These are phyloP conservation scores for Russula sp. DNA, from an alignment of 768 basidiomycete genomes.

Conservation along the genomic window DNA sequence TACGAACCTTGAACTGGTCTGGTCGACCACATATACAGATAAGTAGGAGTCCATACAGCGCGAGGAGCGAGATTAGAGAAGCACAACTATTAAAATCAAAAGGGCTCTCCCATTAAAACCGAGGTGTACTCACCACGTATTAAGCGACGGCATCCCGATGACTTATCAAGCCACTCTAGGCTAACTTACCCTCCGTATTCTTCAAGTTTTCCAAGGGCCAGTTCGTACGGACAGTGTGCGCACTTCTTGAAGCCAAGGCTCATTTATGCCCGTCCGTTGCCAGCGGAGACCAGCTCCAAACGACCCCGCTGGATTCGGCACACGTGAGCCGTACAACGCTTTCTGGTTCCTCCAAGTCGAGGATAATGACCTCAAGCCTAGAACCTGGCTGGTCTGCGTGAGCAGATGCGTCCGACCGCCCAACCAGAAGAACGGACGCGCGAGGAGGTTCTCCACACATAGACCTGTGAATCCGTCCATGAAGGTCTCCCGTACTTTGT, in stretches of 20 bases:
- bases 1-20: slow-evolving; percentile 80
- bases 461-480: slow-evolving; percentile 37
- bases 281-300: slow-evolving; percentile 30
- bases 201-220: slow-evolving; percentile 32
- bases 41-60: slow-evolving; percentile 85
- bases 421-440: slow-evolving; percentile 33
- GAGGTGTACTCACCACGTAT: slow-evolving; percentile 12
- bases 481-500: slow-evolving; percentile 14
- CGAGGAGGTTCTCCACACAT: slow-evolving; percentile 34
- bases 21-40: slow-evolving; percentile 89
- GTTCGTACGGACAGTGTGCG: slow-evolving; percentile 21
- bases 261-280: slow-evolving; percentile 26
- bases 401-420: slow-evolving; percentile 22
- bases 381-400: slow-evolving; percentile 32
- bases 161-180: slow-evolving; percentile 25
- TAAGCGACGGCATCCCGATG: slow-evolving; percentile 24
- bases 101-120: neutral
- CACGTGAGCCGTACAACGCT: slow-evolving; percentile 16
- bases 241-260: slow-evolving; percentile 30
- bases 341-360: slow-evolving; percentile 28
- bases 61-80: slow-evolving; percentile 78
- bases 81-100: neutral
- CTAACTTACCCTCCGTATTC: neutral
- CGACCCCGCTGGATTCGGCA: slow-evolving; percentile 15
- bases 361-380: slow-evolving; percentile 30